Evolutionary conservation across 768 basidiomycete genomes (phyloP), one percentile per base, ranked within the genome.

Genomic region (Leccinum uliginosum): DNA sequence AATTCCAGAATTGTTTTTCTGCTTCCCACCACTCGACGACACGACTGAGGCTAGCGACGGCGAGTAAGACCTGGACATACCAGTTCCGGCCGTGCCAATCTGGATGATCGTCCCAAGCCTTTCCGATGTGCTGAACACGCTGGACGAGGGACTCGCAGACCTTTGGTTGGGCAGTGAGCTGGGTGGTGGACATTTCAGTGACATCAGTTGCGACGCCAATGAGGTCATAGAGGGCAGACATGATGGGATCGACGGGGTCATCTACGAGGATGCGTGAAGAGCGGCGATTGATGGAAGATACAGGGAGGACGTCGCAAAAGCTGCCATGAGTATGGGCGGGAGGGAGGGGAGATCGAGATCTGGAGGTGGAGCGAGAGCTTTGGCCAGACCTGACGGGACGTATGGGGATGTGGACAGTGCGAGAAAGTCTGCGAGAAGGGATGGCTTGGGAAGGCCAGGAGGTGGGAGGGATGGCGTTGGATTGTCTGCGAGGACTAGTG

Each of bases 11-110:
- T 63, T 95, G 93, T 67, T 95, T 95, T 77, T 98, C 96, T 11
- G 97, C 97, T 73, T 97, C 95, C 93, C 94, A 98, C 96, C 97
- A 99, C 68, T 98, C 97, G 60, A 98, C 89, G 27, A 98, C 97
- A 56, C 96, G 89, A 72, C 89, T 91, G 60, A 99, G 84, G 66
- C 92, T 93, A 30, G 97, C 97, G 49, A 98, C 87, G 21, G 97
- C 96, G 50, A 98, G 85, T 5, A 98, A 80, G 26, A 98, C 87
- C 68, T 96, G 94, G 52, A 98, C 94, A 73, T 98, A 98, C 97
- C 96, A 99, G 57, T 90, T 93, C 56, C 96, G 81, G 24, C 97
- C 95, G 63, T 94, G 93, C 91, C 95, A 98, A 70, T 98, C 94
- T 21, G 94, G 92, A 73, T 98, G 92, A 51, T 96, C 93, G 63